These are phyloP conservation scores for Gastrolobium bilobum DNA, from an alignment of 306 rosid species.

Conservation along the genomic window DNA sequence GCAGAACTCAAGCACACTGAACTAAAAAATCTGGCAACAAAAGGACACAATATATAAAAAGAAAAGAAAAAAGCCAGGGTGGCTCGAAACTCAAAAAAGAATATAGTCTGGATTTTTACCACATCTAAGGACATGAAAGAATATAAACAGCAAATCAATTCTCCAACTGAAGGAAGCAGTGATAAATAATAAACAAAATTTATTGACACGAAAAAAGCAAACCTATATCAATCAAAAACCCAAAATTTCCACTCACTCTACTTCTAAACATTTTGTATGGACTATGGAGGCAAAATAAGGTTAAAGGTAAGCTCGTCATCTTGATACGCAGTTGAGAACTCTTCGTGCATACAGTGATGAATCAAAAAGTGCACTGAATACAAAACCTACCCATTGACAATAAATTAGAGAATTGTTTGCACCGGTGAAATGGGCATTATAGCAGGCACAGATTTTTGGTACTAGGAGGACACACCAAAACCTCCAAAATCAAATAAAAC, in stretches of 20 bases:
- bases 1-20: conserved; percentile 22
- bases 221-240: neutral
- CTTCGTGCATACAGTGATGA: neutral
- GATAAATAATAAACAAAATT: neutral
- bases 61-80: neutral
- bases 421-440: conserved; percentile 1
- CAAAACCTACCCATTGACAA: conserved; percentile 25
- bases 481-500: conserved; percentile 23
- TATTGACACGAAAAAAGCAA: neutral
- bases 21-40: neutral
- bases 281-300: neutral
- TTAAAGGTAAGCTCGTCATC: neutral
- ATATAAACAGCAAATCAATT: neutral
- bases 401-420: neutral
- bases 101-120: neutral
- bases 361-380: conserved; percentile 28
- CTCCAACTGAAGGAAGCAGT: conserved; percentile 2
- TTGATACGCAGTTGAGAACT: conserved; percentile 2
- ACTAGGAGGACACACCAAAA: conserved; percentile 37
- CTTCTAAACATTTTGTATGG: neutral
- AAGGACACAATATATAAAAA: neutral
- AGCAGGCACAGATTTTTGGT: conserved; percentile 10
- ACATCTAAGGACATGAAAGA: neutral
- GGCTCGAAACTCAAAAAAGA: conserved; percentile 4
- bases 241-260: neutral